Conservation (phyloP, 495 filamentous ascomycete genomes). For the Usnea hakonensis region DNA sequence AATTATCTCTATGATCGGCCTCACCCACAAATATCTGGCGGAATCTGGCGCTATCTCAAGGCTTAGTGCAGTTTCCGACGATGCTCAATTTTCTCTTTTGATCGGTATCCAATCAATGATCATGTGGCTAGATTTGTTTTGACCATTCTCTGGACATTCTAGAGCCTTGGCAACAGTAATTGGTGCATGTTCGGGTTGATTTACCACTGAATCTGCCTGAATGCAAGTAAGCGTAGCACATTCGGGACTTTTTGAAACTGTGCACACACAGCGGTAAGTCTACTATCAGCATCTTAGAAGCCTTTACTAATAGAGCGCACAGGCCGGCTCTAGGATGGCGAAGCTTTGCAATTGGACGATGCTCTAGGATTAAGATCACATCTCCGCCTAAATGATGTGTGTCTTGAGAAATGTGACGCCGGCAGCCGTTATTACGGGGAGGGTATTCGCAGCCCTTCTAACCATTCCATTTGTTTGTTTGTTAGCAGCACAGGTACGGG, state of each 20-base stretch:
- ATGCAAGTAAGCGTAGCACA: constrained; percentile 9
- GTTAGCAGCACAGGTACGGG: not conserved
- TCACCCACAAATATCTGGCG: not conserved
- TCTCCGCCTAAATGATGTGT: not conserved
- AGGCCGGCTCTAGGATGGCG: not conserved
- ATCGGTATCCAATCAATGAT: not conserved
- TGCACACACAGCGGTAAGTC: not conserved
- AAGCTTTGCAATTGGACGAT: constrained; percentile 8
- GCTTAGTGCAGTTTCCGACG: not conserved
- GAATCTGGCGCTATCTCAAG: not conserved
- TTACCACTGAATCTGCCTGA: not conserved
- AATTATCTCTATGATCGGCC: not conserved
- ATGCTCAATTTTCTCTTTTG: not conserved
- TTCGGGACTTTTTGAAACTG: not conserved
- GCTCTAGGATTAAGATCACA: not conserved
- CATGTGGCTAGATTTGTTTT: constrained; percentile 10
- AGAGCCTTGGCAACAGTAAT: constrained; percentile 3
- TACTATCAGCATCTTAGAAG: not conserved
- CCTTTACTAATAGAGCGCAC: not conserved
- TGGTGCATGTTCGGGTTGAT: not conserved
- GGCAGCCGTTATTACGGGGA: constrained; percentile 5
- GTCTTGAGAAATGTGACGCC: constrained; percentile 5
- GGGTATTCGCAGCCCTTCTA: not conserved
- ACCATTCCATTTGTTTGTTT: constrained; percentile 7
- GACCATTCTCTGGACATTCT: constrained; percentile 10